Base-by-base conservation (phyloP, 2,329 filamentous ascomycete genomes). In the Pseudonectria buxi region DNA sequence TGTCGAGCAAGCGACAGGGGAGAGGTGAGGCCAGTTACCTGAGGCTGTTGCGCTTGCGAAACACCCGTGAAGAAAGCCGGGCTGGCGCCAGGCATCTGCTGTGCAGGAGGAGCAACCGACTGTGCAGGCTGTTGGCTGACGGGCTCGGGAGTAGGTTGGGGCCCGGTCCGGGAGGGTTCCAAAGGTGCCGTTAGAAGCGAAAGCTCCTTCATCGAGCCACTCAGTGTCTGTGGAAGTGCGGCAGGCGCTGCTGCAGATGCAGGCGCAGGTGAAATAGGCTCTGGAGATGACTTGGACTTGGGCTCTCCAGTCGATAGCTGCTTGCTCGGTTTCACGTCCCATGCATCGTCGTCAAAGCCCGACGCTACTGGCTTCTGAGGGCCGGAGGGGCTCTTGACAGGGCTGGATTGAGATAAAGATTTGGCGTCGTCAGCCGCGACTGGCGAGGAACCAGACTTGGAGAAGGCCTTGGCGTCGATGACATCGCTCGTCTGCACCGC, bases 261-360 rank as follows among this genome's bases (percentile, higher is more conserved):
- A 11, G 64, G 50, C 12, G 65, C 51, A 14, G 69, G 49, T 24
- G 63, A 55, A 31, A 14, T 11, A 27, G 49, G 39, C 30, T 46
- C 43, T 10, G 42, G 22, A 14, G 42, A 39, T 22, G 69, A 40
- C 33, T 47, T 44, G 11, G 49, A 33, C 14, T 38, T 36, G 14
- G 50, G 18, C 3, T 24, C 28, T 16, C 37, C 18, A 14, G 39
- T 32, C 16, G 46, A 39, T 22, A 46, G 40, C 33, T 51, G 74
- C 55, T 79, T 83, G 11, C 83, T 76, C 13, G 87, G 86, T 65
- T 95, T 95, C 32, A 95, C 83, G 53, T 94, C 86, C 92, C 92
- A 98, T 7, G 92, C 92, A 66, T 96, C 87, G 54, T 96, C 92
- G 33, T 98, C 92, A 54, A 96, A 96, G 3, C 86, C 86, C 40